Evolutionary conservation across 2,329 filamentous ascomycete genomes (phyloP).

Genomic region (Colletotrichum sp.): DNA sequence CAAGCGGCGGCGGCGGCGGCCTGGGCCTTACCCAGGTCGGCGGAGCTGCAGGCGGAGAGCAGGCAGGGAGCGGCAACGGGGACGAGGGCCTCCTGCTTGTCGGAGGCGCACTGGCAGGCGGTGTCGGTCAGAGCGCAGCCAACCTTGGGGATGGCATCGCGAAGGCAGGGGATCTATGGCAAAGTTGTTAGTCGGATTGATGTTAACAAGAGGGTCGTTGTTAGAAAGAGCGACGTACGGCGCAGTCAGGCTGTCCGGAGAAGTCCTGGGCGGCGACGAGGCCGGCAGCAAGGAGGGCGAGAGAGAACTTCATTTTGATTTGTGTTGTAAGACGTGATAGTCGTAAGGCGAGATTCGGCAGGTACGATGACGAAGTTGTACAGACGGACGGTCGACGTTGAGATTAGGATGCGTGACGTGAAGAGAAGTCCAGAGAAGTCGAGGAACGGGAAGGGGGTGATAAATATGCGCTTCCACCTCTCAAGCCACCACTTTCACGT

Average conservation of each 20-base stretch:
- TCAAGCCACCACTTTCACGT: not conserved
- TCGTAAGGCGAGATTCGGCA: not conserved
- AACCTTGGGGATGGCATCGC: slow-evolving; percentile 35
- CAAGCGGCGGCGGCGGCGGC: slow-evolving; percentile 31
- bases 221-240: slow-evolving; percentile 36
- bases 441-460: not conserved
- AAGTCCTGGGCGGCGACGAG: slow-evolving; percentile 44
- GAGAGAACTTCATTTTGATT: slow-evolving; percentile 45
- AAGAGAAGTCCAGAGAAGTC: rapidly evolving
- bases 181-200: not conserved
- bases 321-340: not conserved
- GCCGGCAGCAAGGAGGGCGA: slow-evolving; percentile 37
- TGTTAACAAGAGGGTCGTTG: not conserved
- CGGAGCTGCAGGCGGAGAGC: slow-evolving; percentile 34
- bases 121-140: slow-evolving; percentile 41
- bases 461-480: not conserved
- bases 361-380: not conserved
- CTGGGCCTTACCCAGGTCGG: slow-evolving; percentile 35
- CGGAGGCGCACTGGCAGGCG: slow-evolving; percentile 42
- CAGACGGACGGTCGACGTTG: not conserved
- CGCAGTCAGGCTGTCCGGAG: slow-evolving; percentile 39
- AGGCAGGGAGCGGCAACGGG: slow-evolving; percentile 35
- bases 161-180: slow-evolving; percentile 37
- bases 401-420: not conserved
- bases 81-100: slow-evolving; percentile 34